These are phyloP conservation scores for Coemansia sp. DNA, from an alignment of 192 early-diverging fungal species.

Conservation along the genomic window DNA sequence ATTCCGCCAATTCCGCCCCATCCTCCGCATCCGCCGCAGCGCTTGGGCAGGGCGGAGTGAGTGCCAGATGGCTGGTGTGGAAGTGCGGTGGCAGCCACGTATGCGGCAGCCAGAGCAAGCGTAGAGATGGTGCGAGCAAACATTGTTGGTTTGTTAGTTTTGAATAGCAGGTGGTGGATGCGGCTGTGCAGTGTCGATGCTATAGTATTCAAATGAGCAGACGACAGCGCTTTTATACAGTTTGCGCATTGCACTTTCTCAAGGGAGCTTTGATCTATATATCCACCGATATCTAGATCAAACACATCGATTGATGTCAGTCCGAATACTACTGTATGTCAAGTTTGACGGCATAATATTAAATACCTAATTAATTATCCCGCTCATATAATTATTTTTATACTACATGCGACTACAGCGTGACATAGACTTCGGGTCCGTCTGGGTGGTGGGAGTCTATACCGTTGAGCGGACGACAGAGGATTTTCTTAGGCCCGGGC, in stretches of 20 bases:
- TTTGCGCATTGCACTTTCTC: background rate
- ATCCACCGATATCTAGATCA: background rate
- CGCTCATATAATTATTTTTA: background rate
- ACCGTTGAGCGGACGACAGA: constrained; percentile 40
- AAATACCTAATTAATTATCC: background rate
- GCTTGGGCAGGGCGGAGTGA: background rate
- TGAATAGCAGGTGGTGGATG: background rate
- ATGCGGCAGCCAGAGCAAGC: background rate
- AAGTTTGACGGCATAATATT: too few species aligned
- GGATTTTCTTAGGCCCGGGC: constrained; percentile 23
- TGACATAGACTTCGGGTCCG: constrained; percentile 19
- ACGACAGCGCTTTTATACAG: background rate
- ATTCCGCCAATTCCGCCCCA: background rate
- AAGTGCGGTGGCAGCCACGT: background rate
- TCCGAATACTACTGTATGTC: background rate
- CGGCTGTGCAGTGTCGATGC: background rate
- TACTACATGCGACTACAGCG: background rate
- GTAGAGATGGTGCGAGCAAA: background rate
- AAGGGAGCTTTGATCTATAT: background rate
- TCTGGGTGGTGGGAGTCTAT: constrained; percentile 19
- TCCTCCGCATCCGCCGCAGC: background rate
- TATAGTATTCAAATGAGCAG: background rate
- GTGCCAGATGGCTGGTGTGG: background rate
- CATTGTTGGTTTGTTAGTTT: background rate
- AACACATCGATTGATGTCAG: background rate